Base-by-base conservation (phyloP, 257 asterid genomes). In the Thymus mandschuricus region DNA sequence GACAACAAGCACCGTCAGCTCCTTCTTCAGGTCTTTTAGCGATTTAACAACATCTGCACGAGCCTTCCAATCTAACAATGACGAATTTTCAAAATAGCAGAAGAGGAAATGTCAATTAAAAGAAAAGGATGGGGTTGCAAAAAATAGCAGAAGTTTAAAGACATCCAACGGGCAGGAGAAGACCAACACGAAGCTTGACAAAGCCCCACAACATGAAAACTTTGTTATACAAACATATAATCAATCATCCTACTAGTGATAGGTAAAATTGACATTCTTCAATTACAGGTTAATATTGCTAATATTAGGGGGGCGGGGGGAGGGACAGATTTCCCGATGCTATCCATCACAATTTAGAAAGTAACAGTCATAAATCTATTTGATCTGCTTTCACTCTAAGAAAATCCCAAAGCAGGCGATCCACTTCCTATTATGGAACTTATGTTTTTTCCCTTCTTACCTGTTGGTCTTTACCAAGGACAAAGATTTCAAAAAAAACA, bases 41-140 rank as follows among this genome's bases (percentile, higher is more conserved):
- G 89, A 82, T 78, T 86, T 92, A 41, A 88, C 88, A 78, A 94
- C 95, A 77, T 94, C 99, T 15, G 97, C 93, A 59, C 97, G 88
- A 55, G 98, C 99, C 82, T 88, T 94, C 99, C 98, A 94, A 83
- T 91, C 97, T 76, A 72, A 76, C 48, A 71, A n/a, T 67, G 38
- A 79, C 52, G 33, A 55, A 61, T 38, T 40, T 68, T 74, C 60
- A 69, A 69, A 58, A 60, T 13, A 52, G 30, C 45, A 4, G 35
- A 58, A 66, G 15, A 11, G 41, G 30, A 50, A 2, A 69, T 46
- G 50, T 35, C 60, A 76, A 70, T 6, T 66, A 60, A 56, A 76
- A 44, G 43, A 65, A 44, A 56, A 64, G 8, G 46, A 15, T 35
- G 35, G 60, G 48, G 68, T 67, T 54, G 40, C 56, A 9, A 30